Evolutionary conservation across 768 basidiomycete genomes (phyloP).

Genomic region (Leccinum arenicola): DNA sequence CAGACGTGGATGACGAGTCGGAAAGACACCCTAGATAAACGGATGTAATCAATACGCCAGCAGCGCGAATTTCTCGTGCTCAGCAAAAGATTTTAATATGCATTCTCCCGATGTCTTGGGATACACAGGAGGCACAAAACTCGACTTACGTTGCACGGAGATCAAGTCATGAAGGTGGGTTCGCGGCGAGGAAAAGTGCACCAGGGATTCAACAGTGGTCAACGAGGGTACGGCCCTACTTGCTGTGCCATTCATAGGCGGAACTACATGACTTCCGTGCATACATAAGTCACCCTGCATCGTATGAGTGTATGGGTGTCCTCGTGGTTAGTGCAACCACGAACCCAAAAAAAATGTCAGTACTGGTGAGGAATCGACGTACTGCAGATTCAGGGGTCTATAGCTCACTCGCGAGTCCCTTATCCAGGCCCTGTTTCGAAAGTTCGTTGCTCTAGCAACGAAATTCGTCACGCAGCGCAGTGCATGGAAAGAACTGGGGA

Average conservation of each 20-base stretch:
- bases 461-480: constrained; percentile 21
- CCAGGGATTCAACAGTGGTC: constrained; percentile 8
- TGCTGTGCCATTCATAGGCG: constrained; percentile 22
- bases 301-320: constrained; percentile 12
- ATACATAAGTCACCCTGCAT: constrained; percentile 25
- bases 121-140: neutral
- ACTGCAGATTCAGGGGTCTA: constrained; percentile 6
- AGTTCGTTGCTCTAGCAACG: constrained; percentile 23
- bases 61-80: constrained; percentile 2
- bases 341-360: constrained; percentile 24
- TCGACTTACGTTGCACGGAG: constrained; percentile 11
- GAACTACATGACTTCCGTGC: constrained; percentile 6
- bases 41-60: constrained; percentile 9
- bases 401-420: constrained; percentile 16
- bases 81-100: constrained; percentile 6
- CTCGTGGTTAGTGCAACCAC: constrained; percentile 26
- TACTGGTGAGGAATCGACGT: constrained; percentile 26
- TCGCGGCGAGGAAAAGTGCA: constrained; percentile 8
- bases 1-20: neutral
- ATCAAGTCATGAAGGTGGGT: constrained; percentile 19
- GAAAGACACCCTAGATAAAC: constrained; percentile 10
- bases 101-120: neutral
- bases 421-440: constrained; percentile 23
- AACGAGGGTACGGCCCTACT: constrained; percentile 17
- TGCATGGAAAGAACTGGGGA: constrained; percentile 15